Evolutionary conservation across 208 protist species (phyloP).

Genomic region (Kentomonas sorsogonicus): DNA sequence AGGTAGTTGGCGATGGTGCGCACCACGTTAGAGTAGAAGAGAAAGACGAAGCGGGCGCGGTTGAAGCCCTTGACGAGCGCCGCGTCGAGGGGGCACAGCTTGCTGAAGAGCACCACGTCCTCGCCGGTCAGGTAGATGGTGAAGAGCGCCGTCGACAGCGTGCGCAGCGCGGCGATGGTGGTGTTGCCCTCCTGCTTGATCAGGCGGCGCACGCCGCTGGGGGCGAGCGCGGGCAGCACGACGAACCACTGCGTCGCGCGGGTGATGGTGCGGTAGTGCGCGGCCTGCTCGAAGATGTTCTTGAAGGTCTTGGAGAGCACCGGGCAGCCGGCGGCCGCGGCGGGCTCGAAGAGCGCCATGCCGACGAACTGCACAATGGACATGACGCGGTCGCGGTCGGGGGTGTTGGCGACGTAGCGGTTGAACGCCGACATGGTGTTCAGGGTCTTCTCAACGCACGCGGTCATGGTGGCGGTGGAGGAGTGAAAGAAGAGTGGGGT

Average conservation of each 20-base stretch:
- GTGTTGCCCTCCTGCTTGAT: conserved; percentile 34
- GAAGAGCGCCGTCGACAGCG: conserved; percentile 58
- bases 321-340: conserved; percentile 27
- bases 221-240: conserved; percentile 47
- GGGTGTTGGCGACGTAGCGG: conserved; percentile 38
- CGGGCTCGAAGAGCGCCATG: conserved; percentile 44
- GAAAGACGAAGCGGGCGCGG: conserved; percentile 65
- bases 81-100: conserved; percentile 33
- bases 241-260: conserved; percentile 70
- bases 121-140: conserved; percentile 72
- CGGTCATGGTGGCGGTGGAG: conserved; percentile 10
- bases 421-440: conserved; percentile 40
- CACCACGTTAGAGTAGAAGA: conserved; percentile 84
- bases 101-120: conserved; percentile 63
- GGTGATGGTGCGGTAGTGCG: conserved; percentile 67
- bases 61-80: conserved; percentile 36
- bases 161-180: conserved; percentile 42
- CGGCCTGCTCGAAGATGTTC: conserved; percentile 41
- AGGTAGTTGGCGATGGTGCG: conserved; percentile 62
- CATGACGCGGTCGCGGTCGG: conserved; percentile 65
- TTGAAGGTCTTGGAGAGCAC: conserved; percentile 36
- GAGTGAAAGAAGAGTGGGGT: conserved; percentile 3
- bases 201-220: conserved; percentile 28
- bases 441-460: background rate
- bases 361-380: conserved; percentile 58